Conservation (phyloP, 2,329 filamentous ascomycete species). For the Pseudovirgaria hyperparasitica region DNA sequence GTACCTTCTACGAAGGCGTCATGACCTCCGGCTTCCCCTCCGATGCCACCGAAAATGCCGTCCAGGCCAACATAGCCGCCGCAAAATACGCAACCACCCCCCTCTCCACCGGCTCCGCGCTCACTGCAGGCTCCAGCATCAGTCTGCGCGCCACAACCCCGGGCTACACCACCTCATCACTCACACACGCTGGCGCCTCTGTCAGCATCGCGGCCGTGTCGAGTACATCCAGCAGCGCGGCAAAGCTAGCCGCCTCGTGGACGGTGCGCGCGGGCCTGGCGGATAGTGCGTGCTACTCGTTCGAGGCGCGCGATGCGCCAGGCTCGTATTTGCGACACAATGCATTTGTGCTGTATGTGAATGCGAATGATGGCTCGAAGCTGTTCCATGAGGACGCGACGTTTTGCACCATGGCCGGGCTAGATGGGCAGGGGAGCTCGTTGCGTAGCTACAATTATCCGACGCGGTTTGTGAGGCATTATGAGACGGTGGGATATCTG, state of each 20-base stretch:
- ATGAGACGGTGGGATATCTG: conserved; percentile 31
- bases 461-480: conserved; percentile 46
- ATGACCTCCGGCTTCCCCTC: conserved; percentile 51
- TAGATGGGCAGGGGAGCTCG: conserved; percentile 39
- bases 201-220: conserved; percentile 44
- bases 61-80: conserved; percentile 48
- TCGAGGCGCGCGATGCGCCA: conserved; percentile 45
- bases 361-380: conserved; percentile 42
- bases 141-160: conserved; percentile 44
- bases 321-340: conserved; percentile 47
- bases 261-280: conserved; percentile 42
- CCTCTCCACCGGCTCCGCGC: conserved; percentile 34
- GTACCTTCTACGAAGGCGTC: conserved; percentile 53
- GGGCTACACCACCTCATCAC: conserved; percentile 40
- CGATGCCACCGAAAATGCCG: conserved; percentile 43
- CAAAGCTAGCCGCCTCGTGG: conserved; percentile 42
- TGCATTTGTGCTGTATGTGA: conserved; percentile 38
- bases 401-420: conserved; percentile 43
- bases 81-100: conserved; percentile 41
- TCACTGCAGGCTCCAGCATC: conserved; percentile 37
- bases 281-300: conserved; percentile 46
- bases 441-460: conserved; percentile 49
- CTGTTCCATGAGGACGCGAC: conserved; percentile 49
- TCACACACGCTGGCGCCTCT: conserved; percentile 38
- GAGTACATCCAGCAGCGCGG: conserved; percentile 34